Evolutionary conservation across 805 yeast species (phyloP).

Genomic region (Metschnikowia proteae): DNA sequence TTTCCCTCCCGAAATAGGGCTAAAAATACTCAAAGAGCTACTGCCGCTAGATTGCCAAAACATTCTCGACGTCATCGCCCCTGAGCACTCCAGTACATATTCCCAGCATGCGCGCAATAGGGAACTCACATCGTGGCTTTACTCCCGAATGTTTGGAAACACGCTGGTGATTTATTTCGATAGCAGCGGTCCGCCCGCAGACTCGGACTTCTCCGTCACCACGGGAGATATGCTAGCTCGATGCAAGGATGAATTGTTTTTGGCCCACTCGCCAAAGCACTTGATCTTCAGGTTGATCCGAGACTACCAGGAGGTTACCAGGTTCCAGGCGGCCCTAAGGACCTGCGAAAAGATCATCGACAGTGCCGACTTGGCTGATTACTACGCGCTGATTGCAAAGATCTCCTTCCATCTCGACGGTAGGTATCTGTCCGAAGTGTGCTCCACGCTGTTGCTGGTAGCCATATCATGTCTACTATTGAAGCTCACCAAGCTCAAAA

Average conservation of each 20-base stretch:
- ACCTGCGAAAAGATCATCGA: conserved; percentile 15
- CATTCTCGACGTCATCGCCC: not conserved
- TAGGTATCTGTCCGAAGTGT: conserved; percentile 21
- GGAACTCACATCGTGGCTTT: conserved; percentile 6
- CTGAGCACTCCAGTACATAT: not conserved
- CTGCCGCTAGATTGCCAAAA: conserved; percentile 8
- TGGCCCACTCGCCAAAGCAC: conserved; percentile 6
- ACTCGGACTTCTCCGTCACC: conserved; percentile 10
- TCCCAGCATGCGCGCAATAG: not conserved
- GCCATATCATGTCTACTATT: conserved; percentile 27
- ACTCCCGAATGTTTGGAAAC: conserved; percentile 9
- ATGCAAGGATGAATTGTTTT: conserved; percentile 6
- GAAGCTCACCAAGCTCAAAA: conserved; percentile 18
- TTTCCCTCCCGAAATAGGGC: conserved; percentile 14
- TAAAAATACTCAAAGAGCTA: conserved; percentile 10
- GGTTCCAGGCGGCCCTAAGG: conserved; percentile 10
- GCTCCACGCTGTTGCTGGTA: conserved; percentile 31
- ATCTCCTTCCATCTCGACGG: conserved; percentile 27
- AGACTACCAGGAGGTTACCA: conserved; percentile 13
- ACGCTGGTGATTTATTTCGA: conserved; percentile 10
- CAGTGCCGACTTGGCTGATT: conserved; percentile 3
- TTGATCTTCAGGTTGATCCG: conserved; percentile 9
- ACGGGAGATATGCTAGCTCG: conserved; percentile 7
- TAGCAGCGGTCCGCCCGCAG: conserved; percentile 2
- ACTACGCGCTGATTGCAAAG: conserved; percentile 15